These are phyloP conservation scores for Vitis cinerea DNA, from an alignment of 164 flowering plant genomes.

Conservation along the genomic window DNA sequence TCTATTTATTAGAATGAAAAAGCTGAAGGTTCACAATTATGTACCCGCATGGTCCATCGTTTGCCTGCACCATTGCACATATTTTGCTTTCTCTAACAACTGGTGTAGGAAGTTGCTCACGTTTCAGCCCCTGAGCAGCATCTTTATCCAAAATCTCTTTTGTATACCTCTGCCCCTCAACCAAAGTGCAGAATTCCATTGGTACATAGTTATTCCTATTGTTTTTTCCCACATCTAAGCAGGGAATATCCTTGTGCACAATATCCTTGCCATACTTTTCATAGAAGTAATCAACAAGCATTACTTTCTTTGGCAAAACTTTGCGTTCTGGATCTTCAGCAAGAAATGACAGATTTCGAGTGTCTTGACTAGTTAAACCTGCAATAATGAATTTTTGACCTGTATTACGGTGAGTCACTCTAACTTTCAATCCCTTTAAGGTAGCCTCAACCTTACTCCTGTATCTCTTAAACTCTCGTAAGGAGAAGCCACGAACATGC, in stretches of 20 bases:
- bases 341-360: conserved; percentile 23
- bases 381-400: conserved; percentile 46
- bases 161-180: conserved; percentile 66
- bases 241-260: conserved; percentile 45
- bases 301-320: conserved; percentile 17
- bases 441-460: conserved; percentile 24
- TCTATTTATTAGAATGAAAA: neutral
- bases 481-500: conserved; percentile 24
- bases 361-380: conserved; percentile 34
- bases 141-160: conserved; percentile 43
- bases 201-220: conserved; percentile 52
- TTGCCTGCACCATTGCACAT: conserved; percentile 33
- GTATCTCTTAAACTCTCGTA: conserved; percentile 15
- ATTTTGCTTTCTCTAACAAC: conserved; percentile 35
- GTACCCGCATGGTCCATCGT: conserved; percentile 71
- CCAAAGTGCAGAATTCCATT: conserved; percentile 74
- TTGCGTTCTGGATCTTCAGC: conserved; percentile 33
- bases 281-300: conserved; percentile 48
- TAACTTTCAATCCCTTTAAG: conserved; percentile 55
- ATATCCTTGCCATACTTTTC: conserved; percentile 45
- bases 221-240: conserved; percentile 58
- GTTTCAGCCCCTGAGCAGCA: conserved; percentile 26
- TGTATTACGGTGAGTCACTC: conserved; percentile 59
- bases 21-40: conserved; percentile 10
- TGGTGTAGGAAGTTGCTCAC: conserved; percentile 34